Base-by-base conservation (phyloP, 2,329 filamentous ascomycete species). In the Thelonectria olida region DNA sequence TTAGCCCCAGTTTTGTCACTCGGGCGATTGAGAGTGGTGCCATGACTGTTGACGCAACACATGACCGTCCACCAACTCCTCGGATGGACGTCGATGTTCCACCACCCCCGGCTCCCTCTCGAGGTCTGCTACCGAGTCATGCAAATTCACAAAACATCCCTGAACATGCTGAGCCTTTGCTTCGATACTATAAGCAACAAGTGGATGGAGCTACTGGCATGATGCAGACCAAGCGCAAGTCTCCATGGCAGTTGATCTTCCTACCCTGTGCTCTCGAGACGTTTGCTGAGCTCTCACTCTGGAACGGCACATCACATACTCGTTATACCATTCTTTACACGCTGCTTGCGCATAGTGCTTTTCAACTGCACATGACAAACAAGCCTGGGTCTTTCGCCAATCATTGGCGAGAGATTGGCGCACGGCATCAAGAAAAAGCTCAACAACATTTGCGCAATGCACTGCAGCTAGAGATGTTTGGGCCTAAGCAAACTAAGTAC, bases 171-270 rank as follows among this genome's bases (percentile, higher is more conserved):
- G 69, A 68, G 6, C 54, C 65, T 1, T 44, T 76, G 7, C 66
- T 77, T 5, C 68, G 73, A 1, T 73, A 74, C 54, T 74, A 74
- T 48, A 72, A 68, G 42, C 53, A 65, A 22, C 58, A 66, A 27
- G 73, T 67, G 68, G n/a, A 71, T 69, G 47, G 73, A 67, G 8
- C 74, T 70, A 55, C 62, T 0, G 58, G 9, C 58, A 74, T 50
- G 36, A 72, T 53, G 72, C 76, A 67, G 10, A 61, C 69, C 6
- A 68, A 66, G 20, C 73, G 74, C 2, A 80, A 79, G 54, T 80
- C 79, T 0, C 80, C 80, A 0, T 82, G 80, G 80, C 75, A 81
- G 45, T 67, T 80, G 0, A 73, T 82, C 0, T 77, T 81, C 17
- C 66, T 82, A 1, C 79, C 80, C 1, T 76, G 78, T 42, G 76